Evolutionary conservation across 2,329 filamentous ascomycete species (phyloP).

Genomic region (Colletotrichum trifolii): DNA sequence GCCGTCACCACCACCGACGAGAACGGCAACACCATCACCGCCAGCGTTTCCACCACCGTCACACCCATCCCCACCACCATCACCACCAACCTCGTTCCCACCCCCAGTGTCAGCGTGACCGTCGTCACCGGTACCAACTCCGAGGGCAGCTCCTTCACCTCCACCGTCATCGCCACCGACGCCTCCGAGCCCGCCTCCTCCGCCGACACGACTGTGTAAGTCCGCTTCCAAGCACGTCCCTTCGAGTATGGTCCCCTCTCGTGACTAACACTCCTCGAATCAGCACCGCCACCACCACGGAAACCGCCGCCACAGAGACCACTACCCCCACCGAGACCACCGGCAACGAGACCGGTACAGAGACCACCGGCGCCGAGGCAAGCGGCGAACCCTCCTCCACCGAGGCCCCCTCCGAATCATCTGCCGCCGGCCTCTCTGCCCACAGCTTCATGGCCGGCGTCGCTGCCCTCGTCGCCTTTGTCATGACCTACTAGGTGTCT

Average conservation of each 20-base stretch:
- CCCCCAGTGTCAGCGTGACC: conserved; percentile 14
- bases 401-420: conserved; percentile 19
- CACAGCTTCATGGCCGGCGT: conserved; percentile 14
- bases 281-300: conserved; percentile 14
- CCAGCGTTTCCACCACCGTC: conserved; percentile 39
- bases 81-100: conserved; percentile 22
- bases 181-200: conserved; percentile 3
- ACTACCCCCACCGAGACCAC: conserved; percentile 17
- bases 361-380: conserved; percentile 12
- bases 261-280: not conserved
- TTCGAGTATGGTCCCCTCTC: not conserved
- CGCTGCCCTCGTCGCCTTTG: conserved; percentile 21
- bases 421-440: conserved; percentile 17
- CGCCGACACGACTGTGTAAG: conserved; percentile 29
- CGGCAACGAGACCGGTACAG: conserved; percentile 1
- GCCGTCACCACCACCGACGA: conserved; percentile 41
- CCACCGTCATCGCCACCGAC: conserved; percentile 19
- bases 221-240: not conserved
- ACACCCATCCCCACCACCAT: conserved; percentile 20
- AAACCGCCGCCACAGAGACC: conserved; percentile 10
- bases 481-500: conserved; percentile 17
- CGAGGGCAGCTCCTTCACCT: conserved; percentile 26
- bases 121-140: conserved; percentile 31
- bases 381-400: conserved; percentile 14
- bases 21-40: conserved; percentile 40